Conservation (phyloP, 306 rosid species). For the Abrus precatorius region DNA sequence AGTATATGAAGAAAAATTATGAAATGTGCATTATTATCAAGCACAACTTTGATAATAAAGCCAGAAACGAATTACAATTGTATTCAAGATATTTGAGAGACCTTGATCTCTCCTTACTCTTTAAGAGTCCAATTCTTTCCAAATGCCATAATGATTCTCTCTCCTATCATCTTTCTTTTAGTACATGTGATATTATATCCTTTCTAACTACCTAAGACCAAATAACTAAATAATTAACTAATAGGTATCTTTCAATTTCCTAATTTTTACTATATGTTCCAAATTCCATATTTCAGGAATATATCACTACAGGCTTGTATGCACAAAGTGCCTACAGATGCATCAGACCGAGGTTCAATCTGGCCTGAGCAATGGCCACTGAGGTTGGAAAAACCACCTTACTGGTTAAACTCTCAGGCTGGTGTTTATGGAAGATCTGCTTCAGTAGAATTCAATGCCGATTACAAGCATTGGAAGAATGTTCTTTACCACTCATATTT, state of each 20-base stretch:
- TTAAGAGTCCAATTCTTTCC: too few species aligned
- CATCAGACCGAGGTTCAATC: slow-evolving; percentile 68
- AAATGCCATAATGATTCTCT: too few species aligned
- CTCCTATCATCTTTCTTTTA: too few species aligned
- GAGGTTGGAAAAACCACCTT: slow-evolving; percentile 84
- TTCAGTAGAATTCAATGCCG: slow-evolving; percentile 70
- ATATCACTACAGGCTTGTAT: slow-evolving; percentile 73
- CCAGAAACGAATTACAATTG: too few species aligned
- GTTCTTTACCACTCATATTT: slow-evolving; percentile 71
- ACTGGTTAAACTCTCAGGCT: slow-evolving; percentile 74
- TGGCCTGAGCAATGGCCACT: slow-evolving; percentile 86
- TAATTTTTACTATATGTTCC: slow-evolving; percentile 16
- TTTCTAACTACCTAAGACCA: too few species aligned
- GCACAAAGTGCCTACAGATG: slow-evolving; percentile 69
- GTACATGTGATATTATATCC: too few species aligned
- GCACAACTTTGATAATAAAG: too few species aligned
- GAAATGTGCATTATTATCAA: too few species aligned
- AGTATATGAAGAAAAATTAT: too few species aligned
- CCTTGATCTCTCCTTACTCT: too few species aligned
- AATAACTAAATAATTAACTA: too few species aligned
- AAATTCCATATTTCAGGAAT: slow-evolving; percentile 64
- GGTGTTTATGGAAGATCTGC: slow-evolving; percentile 73
- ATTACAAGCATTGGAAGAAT: slow-evolving; percentile 75
- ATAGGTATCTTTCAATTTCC: not conserved
- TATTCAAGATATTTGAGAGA: too few species aligned